These are phyloP conservation scores for Cladophialophora psammophila DNA, from an alignment of 2,329 filamentous ascomycete species.

Conservation along the genomic window DNA sequence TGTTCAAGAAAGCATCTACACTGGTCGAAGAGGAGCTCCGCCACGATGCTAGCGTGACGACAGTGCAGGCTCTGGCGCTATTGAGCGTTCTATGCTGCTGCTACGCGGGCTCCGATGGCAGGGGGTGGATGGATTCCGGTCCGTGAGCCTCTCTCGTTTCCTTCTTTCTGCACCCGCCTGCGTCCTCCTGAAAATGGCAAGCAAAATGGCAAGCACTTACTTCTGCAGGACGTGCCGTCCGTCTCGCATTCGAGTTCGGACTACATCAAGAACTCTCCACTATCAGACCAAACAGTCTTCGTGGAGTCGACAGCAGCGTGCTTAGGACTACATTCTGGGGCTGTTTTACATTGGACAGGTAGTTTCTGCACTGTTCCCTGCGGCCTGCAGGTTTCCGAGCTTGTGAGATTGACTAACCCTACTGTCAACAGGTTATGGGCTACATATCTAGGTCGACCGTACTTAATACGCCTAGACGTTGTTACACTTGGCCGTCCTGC, in stretches of 20 bases:
- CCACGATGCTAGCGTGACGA: neutral
- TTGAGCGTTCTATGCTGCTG: neutral
- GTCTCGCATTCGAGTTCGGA: neutral
- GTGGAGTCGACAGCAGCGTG: neutral
- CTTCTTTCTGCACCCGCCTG: neutral
- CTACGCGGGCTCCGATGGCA: neutral
- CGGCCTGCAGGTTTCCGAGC: no score
- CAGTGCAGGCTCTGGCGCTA: neutral
- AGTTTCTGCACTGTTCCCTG: neutral
- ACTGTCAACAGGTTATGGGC: neutral
- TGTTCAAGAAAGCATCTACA: neutral
- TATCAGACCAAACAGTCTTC: neutral
- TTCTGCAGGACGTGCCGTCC: neutral
- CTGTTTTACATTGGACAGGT: neutral
- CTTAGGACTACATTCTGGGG: neutral
- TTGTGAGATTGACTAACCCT: neutral
- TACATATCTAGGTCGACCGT: neutral
- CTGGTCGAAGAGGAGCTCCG: neutral
- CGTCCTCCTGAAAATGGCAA: neutral
- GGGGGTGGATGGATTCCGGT: neutral
- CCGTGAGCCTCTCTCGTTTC: neutral
- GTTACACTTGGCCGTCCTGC: neutral
- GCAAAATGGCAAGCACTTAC: neutral
- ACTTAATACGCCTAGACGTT: neutral
- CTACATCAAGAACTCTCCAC: neutral